Conservation (phyloP, 2,329 filamentous ascomycete species). For the Elsinoe australis region DNA sequence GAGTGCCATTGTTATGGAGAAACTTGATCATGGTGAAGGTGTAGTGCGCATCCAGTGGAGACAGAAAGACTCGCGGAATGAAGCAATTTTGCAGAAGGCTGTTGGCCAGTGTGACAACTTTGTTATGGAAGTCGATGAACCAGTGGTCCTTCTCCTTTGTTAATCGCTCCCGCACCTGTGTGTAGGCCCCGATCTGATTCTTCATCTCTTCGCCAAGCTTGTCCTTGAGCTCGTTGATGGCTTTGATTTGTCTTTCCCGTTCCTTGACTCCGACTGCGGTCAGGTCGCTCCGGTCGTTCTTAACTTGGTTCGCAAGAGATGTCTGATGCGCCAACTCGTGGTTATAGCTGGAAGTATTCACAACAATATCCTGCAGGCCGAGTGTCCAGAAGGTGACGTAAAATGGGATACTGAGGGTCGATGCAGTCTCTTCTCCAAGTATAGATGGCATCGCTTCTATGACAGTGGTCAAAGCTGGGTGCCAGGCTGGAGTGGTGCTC, state of each 20-base stretch:
- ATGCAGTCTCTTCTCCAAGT: conserved; percentile 57
- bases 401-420: conserved; percentile 68
- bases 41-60: conserved; percentile 81
- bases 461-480: conserved; percentile 66
- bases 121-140: conserved; percentile 61
- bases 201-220: conserved; percentile 66
- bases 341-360: conserved; percentile 70
- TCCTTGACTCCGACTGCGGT: conserved; percentile 57
- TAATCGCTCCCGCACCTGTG: conserved; percentile 60
- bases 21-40: conserved; percentile 79
- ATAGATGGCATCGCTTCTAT: conserved; percentile 59
- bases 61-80: conserved; percentile 76
- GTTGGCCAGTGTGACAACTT: conserved; percentile 61
- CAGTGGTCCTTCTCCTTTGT: conserved; percentile 69
- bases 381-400: conserved; percentile 91
- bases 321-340: conserved; percentile 63
- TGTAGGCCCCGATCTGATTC: conserved; percentile 59
- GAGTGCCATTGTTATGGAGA: conserved; percentile 74
- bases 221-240: conserved; percentile 60
- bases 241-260: conserved; percentile 63
- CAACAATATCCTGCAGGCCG: conserved; percentile 69
- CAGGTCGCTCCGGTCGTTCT: conserved; percentile 65
- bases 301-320: conserved; percentile 58
- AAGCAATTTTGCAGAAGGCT: conserved; percentile 83
- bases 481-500: conserved; percentile 37